These are phyloP conservation scores for Thielaviopsis euricoi DNA, from an alignment of 2,329 filamentous ascomycete genomes.

Conservation along the genomic window DNA sequence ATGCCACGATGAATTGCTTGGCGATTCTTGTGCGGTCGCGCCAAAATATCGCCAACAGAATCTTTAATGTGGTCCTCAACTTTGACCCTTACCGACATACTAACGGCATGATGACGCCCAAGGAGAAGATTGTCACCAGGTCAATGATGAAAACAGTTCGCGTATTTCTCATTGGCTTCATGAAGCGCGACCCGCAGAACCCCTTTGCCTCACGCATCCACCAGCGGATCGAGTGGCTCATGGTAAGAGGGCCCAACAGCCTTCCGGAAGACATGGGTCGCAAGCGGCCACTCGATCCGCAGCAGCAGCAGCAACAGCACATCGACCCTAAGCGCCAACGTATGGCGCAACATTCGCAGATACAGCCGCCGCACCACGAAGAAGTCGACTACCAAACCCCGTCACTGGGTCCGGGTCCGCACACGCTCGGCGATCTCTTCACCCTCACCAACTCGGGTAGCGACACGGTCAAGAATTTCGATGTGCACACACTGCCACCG, in stretches of 20 bases:
- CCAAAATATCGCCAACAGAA: conserved; percentile 66
- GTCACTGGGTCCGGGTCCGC: conserved; percentile 56
- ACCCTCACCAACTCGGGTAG: conserved; percentile 56
- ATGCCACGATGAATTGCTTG: conserved; percentile 80
- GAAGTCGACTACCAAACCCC: conserved; percentile 35
- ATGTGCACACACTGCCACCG: conserved; percentile 62
- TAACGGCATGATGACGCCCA: conserved; percentile 59
- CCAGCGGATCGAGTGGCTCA: conserved; percentile 68
- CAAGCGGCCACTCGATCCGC: conserved; percentile 58
- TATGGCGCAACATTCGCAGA: conserved; percentile 31
- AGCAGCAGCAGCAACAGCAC: conserved; percentile 54
- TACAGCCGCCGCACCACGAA: conserved; percentile 16
- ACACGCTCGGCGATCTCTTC: conserved; percentile 70
- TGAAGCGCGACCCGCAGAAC: conserved; percentile 70
- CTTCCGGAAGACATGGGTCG: conserved; percentile 56
- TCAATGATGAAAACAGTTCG: conserved; percentile 92
- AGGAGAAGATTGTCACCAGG: conserved; percentile 64
- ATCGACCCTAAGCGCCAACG: conserved; percentile 74
- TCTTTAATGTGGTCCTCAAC: conserved; percentile 67
- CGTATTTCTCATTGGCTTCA: conserved; percentile 65
- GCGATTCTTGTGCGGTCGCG: conserved; percentile 69
- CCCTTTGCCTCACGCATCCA: conserved; percentile 64
- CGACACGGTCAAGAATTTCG: conserved; percentile 57
- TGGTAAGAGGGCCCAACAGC: conserved; percentile 60
- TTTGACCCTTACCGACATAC: conserved; percentile 79